A percentile compares a stretch with the other conserved stretches of the same genome.
Conservation (phyloP, 2,329 filamentous ascomycete species). For the Penicillium polonicum region DNA sequence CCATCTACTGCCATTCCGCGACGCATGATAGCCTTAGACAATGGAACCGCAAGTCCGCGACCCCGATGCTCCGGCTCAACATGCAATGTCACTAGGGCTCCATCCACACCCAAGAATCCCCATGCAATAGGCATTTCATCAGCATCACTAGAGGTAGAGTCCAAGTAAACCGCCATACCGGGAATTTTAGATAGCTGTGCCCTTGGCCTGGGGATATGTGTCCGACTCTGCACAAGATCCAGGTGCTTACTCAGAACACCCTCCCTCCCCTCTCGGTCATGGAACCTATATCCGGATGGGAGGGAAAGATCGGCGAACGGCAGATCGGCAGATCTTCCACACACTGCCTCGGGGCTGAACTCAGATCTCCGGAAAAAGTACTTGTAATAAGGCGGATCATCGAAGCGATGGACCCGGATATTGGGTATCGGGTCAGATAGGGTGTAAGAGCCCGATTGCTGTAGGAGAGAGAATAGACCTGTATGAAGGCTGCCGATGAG, state of each 20-base stretch:
- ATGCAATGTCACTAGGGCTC: slow-evolving; percentile 39
- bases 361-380: slow-evolving; percentile 33
- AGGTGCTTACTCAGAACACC: slow-evolving; percentile 34
- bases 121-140: slow-evolving; percentile 40
- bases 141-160: background rate
- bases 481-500: slow-evolving; percentile 41
- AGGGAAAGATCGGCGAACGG: slow-evolving; percentile 14
- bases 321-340: background rate
- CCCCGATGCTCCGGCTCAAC: slow-evolving; percentile 45
- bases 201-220: slow-evolving; percentile 39
- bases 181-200: slow-evolving; percentile 33
- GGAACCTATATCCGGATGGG: slow-evolving; percentile 35
- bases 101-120: slow-evolving; percentile 42
- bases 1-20: slow-evolving; percentile 25
- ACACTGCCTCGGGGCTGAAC: slow-evolving; percentile 10
- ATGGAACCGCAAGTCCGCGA: slow-evolving; percentile 33
- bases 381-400: slow-evolving; percentile 37
- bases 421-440: slow-evolving; percentile 16
- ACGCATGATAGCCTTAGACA: slow-evolving; percentile 37
- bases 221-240: slow-evolving; percentile 40
- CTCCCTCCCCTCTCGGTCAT: slow-evolving; percentile 22
- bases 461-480: slow-evolving; percentile 32
- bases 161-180: slow-evolving; percentile 38
- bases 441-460: slow-evolving; percentile 18
- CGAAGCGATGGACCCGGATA: slow-evolving; percentile 30